A percentile compares a stretch with the other conserved stretches of the same genome.
phyloP scores from a whole-genome alignment of 148 eudicot species.

The Fagopyrum homotropicum region DNA sequence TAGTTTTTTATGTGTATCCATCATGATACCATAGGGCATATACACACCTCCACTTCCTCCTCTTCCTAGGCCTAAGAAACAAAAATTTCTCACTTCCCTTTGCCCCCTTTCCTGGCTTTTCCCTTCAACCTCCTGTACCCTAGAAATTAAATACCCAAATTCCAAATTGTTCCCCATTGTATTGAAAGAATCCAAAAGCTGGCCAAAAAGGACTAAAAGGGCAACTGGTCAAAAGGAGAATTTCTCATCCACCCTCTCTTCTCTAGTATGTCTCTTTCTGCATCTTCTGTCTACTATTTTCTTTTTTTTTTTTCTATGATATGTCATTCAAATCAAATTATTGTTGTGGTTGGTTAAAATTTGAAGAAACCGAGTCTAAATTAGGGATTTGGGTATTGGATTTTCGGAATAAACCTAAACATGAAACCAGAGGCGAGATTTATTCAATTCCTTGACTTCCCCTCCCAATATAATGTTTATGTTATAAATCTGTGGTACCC shows the following conservation, averaged over 20 bases:
- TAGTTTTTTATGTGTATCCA: neutral
- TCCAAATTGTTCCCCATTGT: neutral
- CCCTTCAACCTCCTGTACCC: neutral
- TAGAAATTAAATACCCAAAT: neutral
- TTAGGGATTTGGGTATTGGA: neutral
- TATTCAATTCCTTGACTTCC: neutral
- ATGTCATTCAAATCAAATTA: neutral
- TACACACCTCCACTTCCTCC: too few species aligned
- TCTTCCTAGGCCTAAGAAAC: neutral
- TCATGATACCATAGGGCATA: too few species aligned
- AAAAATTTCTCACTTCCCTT: neutral
- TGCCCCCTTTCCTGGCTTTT: neutral
- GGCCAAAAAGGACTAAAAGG: neutral
- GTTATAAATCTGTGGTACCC: neutral
- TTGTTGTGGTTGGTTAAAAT: neutral
- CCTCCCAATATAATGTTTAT: neutral
- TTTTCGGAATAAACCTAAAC: neutral
- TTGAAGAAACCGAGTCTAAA: neutral
- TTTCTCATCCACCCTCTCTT: neutral
- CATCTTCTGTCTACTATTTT: neutral
- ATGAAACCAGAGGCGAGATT: neutral
- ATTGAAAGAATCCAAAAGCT: neutral
- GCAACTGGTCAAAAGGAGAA: neutral
- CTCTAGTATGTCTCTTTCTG: conserved; percentile 7
- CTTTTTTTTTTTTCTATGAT: neutral